Evolutionary conservation across 148 eudicot species (phyloP).

Genomic region (Camellia japonica): DNA sequence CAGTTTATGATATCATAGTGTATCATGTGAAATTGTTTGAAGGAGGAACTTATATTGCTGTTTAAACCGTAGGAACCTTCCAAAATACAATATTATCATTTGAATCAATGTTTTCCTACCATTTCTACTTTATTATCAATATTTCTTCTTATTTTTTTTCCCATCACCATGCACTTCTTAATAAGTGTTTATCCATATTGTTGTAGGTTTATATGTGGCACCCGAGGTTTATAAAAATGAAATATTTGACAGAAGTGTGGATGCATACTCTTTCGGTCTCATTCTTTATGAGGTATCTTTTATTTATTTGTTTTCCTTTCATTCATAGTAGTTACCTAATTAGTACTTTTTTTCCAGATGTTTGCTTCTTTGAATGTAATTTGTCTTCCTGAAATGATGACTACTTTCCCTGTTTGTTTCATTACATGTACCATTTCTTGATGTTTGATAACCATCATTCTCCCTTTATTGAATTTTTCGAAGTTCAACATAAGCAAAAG

Average conservation of each 20-base stretch:
- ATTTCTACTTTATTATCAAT: background rate
- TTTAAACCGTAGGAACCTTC: too few relatives aligned
- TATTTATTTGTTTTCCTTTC: background rate
- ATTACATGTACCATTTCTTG: too few relatives aligned
- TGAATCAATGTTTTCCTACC: background rate
- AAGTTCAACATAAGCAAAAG: background rate
- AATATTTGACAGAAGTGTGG: constrained; percentile 85
- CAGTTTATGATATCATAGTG: too few relatives aligned
- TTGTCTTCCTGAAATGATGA: background rate
- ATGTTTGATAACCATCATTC: background rate
- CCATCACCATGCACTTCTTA: background rate
- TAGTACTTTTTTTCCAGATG: constrained; percentile 5
- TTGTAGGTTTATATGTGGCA: constrained; percentile 71
- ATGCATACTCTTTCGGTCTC: constrained; percentile 80
- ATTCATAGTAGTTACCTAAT: background rate
- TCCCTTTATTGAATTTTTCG: background rate
- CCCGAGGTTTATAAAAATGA: constrained; percentile 83
- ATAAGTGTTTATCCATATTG: background rate
- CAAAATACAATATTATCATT: too few relatives aligned
- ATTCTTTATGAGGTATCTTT: constrained; percentile 87
- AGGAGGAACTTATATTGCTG: too few relatives aligned
- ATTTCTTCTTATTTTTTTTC: background rate
- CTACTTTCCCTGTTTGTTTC: background rate
- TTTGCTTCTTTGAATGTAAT: background rate
- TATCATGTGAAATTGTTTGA: too few relatives aligned